A percentile compares a stretch with the other conserved stretches of the same genome.
Conservation (phyloP, 2,329 filamentous ascomycete genomes). For the Aureobasidium sp. region DNA sequence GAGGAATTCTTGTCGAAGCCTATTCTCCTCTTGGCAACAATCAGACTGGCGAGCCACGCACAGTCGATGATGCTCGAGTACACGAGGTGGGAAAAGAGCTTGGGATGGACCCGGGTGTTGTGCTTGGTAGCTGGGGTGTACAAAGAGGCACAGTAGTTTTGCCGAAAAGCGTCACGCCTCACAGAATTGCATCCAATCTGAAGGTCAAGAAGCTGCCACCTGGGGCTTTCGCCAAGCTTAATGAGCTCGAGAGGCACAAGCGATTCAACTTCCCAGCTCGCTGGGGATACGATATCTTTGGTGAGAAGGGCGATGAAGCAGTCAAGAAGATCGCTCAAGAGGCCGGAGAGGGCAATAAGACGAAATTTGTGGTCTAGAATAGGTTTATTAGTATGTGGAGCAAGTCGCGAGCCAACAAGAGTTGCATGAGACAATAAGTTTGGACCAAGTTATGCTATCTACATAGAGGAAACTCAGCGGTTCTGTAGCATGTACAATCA, state of each 20-base stretch:
- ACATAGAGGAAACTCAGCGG: too few species aligned
- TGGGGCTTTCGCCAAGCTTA: slow-evolving; percentile 32
- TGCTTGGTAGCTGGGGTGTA: slow-evolving; percentile 55
- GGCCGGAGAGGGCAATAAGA: slow-evolving; percentile 31
- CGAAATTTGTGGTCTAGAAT: slow-evolving; percentile 26
- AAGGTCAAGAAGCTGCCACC: slow-evolving; percentile 29
- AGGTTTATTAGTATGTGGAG: not conserved
- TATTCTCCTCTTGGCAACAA: slow-evolving; percentile 40
- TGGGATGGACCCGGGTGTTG: slow-evolving; percentile 47
- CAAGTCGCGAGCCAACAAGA: not conserved
- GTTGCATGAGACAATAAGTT: too few species aligned
- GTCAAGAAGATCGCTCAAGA: slow-evolving; percentile 31
- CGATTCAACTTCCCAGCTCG: slow-evolving; percentile 38
- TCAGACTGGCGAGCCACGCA: slow-evolving; percentile 53
- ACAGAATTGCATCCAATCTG: slow-evolving; percentile 46
- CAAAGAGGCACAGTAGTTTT: slow-evolving; percentile 60
- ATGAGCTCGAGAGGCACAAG: slow-evolving; percentile 37
- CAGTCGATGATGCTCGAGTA: slow-evolving; percentile 55
- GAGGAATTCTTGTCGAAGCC: slow-evolving; percentile 33
- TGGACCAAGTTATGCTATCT: too few species aligned
- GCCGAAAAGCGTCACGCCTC: slow-evolving; percentile 62
- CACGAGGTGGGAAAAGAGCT: slow-evolving; percentile 55
- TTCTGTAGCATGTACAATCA: too few species aligned
- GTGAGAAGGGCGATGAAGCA: slow-evolving; percentile 35
- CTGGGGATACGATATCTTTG: slow-evolving; percentile 43